Conservation (phyloP, 345 rosid species). For the Aquilaria yunnanensis region DNA sequence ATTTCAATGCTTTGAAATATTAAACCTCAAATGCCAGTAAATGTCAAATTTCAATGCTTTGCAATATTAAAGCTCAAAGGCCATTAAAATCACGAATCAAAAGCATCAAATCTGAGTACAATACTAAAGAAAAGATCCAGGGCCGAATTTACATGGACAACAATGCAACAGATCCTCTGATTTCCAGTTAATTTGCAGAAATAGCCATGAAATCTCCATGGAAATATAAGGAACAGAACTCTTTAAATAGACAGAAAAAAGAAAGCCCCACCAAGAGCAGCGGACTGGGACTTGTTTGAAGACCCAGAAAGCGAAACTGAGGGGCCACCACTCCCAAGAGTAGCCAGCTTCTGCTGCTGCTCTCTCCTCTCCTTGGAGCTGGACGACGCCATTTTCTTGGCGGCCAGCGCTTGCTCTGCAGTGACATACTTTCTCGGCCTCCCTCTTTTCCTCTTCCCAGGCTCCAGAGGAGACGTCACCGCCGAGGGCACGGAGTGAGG, state of each 20-base stretch:
- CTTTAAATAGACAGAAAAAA: no score
- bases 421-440: slow-evolving; percentile 96
- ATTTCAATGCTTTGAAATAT: no score
- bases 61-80: no score
- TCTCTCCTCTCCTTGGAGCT: slow-evolving; percentile 36
- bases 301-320: slow-evolving; percentile 27
- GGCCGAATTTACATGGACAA: no score
- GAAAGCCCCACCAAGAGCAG: slow-evolving; percentile 30
- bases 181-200: no score
- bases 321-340: slow-evolving; percentile 2
- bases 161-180: no score
- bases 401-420: slow-evolving; percentile 85
- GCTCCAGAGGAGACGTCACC: slow-evolving; percentile 48
- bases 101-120: background rate
- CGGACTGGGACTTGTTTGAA: slow-evolving; percentile 29
- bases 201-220: no score
- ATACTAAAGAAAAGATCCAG: no score
- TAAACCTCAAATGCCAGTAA: background rate
- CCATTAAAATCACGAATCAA: background rate
- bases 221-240: no score
- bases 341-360: slow-evolving; percentile 26
- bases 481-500: slow-evolving; percentile 68
- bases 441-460: slow-evolving; percentile 75
- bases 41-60: no score
- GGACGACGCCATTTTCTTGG: slow-evolving; percentile 68